Base-by-base conservation (phyloP, 2,329 filamentous ascomycete species). In the Thelonectria olida region DNA sequence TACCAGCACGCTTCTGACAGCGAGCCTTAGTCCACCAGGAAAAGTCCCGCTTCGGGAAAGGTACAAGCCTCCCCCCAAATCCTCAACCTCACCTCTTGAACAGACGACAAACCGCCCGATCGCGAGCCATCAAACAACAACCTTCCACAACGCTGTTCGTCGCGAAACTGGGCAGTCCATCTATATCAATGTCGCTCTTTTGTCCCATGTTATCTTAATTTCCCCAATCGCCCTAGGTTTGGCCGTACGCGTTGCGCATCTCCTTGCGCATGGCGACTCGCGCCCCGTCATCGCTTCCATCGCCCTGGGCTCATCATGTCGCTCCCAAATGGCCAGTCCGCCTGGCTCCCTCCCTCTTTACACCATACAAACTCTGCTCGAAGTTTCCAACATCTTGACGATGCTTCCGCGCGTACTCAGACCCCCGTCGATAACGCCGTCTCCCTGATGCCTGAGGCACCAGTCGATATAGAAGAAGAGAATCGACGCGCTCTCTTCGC, bases 401-500 rank as follows among this genome's bases (percentile, higher is more conserved):
- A 92, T 82, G 82, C 80, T 73, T 75, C 78, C 63, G 74, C 80
- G 73, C 82, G 80, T 69, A 85, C 80, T 57, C 79, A 81, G 67
- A 83, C 84, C 68, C 81, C 83, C 69, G 73, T 81, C 74, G 84
- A 86, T 76, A 78, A 76, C 75, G 74, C 79, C 70, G 75, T 77
- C 65, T 73, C 76, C 56, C 81, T 82, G 82, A 79, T 87, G 84
- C 85, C 85, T 84, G 85, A 88, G 84, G 83, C 85, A 84, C 79
- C 83, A 66, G 68, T 77, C 63, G 85, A 89, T 78, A 80, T 83
- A 72, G 78, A 90, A 72, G 90, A 93, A 50, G 91, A 94, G 75
- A 85, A 87, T 69, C 85, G 88, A 75, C 90, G 91, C 78, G 84
- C 88, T 73, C 82, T 89, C 74, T 96, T 97, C 78, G 87, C 88